Percentiles rank a stretch among this genome's conserved stretches.
phyloP scores from a whole-genome alignment of 129 eudicot species.

The Arctium lappa region DNA sequence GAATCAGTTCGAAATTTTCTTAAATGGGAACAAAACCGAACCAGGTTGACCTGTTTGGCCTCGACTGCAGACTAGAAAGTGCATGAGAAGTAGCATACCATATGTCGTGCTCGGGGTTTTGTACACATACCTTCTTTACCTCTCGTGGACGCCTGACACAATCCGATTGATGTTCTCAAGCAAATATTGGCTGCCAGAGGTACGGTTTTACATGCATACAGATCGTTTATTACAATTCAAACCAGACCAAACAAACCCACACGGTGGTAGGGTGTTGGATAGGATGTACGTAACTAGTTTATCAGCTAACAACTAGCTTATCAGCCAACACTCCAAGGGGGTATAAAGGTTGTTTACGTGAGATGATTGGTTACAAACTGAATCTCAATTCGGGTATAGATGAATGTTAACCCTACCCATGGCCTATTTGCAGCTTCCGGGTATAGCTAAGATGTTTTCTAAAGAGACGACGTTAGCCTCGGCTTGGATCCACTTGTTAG shows the following conservation, averaged over 20 bases:
- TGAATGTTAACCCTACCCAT: constrained; percentile 3
- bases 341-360: too few species aligned
- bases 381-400: neutral
- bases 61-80: constrained; percentile 74
- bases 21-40: neutral
- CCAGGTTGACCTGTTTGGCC: neutral
- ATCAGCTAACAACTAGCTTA: neutral
- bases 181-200: constrained; percentile 95
- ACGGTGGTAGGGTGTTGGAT: too few species aligned
- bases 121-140: constrained; percentile 72
- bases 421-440: constrained; percentile 56
- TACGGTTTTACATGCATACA: constrained; percentile 11
- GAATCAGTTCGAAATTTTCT: too few species aligned
- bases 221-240: neutral
- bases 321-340: neutral
- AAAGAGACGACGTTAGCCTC: constrained; percentile 93
- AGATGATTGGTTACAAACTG: neutral
- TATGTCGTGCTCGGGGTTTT: constrained; percentile 68
- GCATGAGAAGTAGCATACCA: constrained; percentile 69
- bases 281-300: neutral
- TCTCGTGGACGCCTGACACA: constrained; percentile 97
- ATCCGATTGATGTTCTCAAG: constrained; percentile 76
- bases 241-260: neutral
- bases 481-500: constrained; percentile 94
- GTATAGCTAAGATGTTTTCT: constrained; percentile 92